phyloP scores from a whole-genome alignment of 73 alveolate genomes.

The Symbiodinium natans region DNA sequence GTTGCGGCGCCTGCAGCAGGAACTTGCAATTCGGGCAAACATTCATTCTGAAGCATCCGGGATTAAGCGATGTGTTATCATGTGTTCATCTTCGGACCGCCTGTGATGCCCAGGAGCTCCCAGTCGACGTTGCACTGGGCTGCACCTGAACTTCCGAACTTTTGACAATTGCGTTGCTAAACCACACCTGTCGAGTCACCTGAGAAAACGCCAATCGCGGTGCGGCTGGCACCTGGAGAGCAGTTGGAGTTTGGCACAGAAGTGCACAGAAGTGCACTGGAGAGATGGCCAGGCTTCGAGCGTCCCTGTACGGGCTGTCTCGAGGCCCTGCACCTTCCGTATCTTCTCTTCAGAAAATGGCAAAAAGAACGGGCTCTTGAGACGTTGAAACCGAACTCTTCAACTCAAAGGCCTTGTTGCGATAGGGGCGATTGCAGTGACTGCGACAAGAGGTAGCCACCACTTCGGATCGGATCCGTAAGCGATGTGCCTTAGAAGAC shows the following conservation, averaged over 20 bases:
- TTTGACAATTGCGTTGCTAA: no score
- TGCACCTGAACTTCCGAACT: not conserved
- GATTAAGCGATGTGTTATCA: no score
- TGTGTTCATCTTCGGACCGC: not conserved
- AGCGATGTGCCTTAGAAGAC: not conserved
- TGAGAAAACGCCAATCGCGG: not conserved
- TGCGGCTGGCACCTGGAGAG: conserved; percentile 27
- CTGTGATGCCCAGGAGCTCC: not conserved
- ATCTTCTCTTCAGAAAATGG: no score
- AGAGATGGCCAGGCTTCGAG: not conserved
- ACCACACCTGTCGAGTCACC: no score
- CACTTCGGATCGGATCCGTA: not conserved
- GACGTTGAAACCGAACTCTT: no score
- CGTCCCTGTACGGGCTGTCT: not conserved
- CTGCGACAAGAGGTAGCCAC: not conserved
- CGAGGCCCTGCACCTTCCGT: not conserved
- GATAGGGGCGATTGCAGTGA: not conserved
- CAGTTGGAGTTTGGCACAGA: not conserved
- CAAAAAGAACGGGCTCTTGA: no score
- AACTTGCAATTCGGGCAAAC: no score
- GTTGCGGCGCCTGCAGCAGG: not conserved
- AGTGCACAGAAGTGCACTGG: no score
- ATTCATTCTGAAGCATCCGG: no score
- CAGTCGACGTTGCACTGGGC: not conserved
- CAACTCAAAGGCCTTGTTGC: no score